Evolutionary conservation across 352 stramenopile genomes (phyloP).

Genomic region (Pythium apleroticum): DNA sequence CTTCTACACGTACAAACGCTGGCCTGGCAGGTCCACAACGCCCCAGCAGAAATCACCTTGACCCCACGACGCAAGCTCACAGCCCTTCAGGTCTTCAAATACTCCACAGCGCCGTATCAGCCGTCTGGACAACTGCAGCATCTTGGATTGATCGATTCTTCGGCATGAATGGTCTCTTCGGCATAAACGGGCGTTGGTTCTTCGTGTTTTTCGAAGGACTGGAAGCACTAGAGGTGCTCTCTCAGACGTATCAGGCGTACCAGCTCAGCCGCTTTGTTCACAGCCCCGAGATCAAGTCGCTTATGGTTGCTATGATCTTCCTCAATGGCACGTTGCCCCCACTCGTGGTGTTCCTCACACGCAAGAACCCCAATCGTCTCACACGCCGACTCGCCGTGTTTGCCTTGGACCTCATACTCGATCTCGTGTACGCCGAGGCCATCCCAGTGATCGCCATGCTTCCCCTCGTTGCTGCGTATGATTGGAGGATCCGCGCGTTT

Average conservation of each 20-base stretch:
- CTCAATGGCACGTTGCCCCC: background rate
- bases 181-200: constrained; percentile 4
- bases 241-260: constrained; percentile 18
- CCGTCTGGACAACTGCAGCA: background rate
- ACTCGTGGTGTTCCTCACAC: background rate
- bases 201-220: background rate
- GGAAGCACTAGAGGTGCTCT: background rate
- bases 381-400: background rate
- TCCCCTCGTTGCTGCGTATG: background rate
- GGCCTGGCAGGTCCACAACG: background rate
- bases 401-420: constrained; percentile 2
- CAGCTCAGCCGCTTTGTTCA: constrained; percentile 7
- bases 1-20: too few relatives aligned
- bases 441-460: background rate
- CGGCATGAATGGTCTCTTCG: background rate
- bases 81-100: too few relatives aligned
- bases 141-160: background rate
- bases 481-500: constrained; percentile 3
- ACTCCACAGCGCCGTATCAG: too few relatives aligned
- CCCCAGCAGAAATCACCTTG: background rate
- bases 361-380: background rate
- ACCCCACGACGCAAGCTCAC: too few relatives aligned
- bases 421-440: constrained; percentile 6
- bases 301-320: constrained; percentile 4
- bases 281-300: constrained; percentile 1